These are phyloP conservation scores for Lagenidium giganteum DNA, from an alignment of 352 stramenopile genomes.

Conservation along the genomic window DNA sequence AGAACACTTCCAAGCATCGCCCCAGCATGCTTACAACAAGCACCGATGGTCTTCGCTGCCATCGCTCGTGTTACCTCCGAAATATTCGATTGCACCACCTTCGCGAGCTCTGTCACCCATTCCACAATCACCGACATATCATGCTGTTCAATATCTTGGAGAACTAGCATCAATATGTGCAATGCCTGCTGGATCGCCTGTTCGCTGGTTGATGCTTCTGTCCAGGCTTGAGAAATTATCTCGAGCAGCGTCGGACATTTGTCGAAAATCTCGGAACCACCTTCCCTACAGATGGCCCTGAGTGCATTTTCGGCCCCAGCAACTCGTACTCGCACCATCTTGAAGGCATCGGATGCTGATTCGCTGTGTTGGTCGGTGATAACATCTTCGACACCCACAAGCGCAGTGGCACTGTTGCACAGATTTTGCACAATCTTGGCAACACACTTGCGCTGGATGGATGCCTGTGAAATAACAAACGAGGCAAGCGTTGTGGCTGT, in stretches of 20 bases:
- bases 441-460: conserved; percentile 62
- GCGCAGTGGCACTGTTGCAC: conserved; percentile 50
- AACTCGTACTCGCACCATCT: conserved; percentile 31
- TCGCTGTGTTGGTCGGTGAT: too few relatives aligned
- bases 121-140: conserved; percentile 26
- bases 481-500: conserved; percentile 41
- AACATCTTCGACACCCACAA: too few relatives aligned
- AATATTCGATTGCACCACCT: too few relatives aligned
- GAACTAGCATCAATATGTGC: conserved; percentile 38
- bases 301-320: conserved; percentile 38
- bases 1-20: conserved; percentile 31
- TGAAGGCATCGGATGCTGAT: conserved; percentile 19
- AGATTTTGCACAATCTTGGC: conserved; percentile 77
- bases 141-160: conserved; percentile 20
- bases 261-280: conserved; percentile 27
- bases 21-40: conserved; percentile 26
- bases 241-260: conserved; percentile 28
- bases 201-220: conserved; percentile 11
- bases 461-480: conserved; percentile 50
- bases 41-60: too few relatives aligned
- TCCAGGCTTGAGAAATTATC: conserved; percentile 33
- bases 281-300: conserved; percentile 27
- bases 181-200: conserved; percentile 41
- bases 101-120: conserved; percentile 35
- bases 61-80: too few relatives aligned